Evolutionary conservation across 176 grass and related monocot genomes (phyloP).

Genomic region (Themeda triandra): DNA sequence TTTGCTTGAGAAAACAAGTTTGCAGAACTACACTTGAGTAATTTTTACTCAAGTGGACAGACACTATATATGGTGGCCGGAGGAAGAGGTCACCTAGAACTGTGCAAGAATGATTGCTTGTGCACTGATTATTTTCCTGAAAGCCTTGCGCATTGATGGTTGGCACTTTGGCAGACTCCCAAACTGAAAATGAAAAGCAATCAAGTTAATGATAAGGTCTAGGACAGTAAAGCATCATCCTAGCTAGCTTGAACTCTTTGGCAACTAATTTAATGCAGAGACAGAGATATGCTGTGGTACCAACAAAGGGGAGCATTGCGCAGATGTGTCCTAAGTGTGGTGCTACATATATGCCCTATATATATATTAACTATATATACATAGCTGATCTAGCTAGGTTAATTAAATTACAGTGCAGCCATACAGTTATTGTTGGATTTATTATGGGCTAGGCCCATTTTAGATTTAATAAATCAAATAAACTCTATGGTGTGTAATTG

Average conservation of each 20-base stretch:
- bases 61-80: not conserved
- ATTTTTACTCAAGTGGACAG: not conserved
- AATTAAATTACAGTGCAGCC: not conserved
- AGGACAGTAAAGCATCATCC: conserved; percentile 11
- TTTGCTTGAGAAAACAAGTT: not conserved
- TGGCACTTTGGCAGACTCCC: conserved; percentile 17
- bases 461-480: too few species aligned
- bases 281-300: conserved; percentile 28
- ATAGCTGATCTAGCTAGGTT: not conserved
- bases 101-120: conserved; percentile 22
- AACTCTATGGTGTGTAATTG: too few species aligned
- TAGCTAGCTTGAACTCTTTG: not conserved
- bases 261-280: conserved; percentile 22
- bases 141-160: conserved; percentile 25
- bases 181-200: conserved; percentile 14
- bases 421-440: too few species aligned
- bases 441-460: too few species aligned
- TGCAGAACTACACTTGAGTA: not conserved
- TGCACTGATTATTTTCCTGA: conserved; percentile 28
- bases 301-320: conserved; percentile 27
- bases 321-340: conserved; percentile 14
- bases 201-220: conserved; percentile 18
- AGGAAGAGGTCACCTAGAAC: not conserved
- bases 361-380: not conserved
- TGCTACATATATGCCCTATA: not conserved